Percentiles rank a stretch among this genome's conserved stretches.
Conservation (phyloP, 2,329 filamentous ascomycete genomes). For the Botrytis deweyae region DNA sequence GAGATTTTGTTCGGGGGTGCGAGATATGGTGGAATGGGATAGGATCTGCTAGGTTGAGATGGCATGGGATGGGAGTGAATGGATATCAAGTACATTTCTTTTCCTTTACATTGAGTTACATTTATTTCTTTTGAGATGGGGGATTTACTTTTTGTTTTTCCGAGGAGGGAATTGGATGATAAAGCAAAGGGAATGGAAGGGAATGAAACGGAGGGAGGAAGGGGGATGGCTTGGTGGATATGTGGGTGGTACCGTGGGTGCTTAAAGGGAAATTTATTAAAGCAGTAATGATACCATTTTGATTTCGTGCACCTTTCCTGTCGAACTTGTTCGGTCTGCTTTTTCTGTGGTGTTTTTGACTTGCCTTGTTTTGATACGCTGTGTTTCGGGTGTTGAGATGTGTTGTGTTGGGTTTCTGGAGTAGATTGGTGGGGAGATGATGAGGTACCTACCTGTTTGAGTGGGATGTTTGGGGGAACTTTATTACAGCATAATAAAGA, state of each 20-base stretch:
- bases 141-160: background rate
- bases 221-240: background rate
- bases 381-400: background rate
- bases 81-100: constrained; percentile 1
- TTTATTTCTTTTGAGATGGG: background rate
- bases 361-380: background rate
- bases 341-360: background rate
- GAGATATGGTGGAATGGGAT: background rate
- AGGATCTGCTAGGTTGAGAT: background rate
- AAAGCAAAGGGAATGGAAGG: background rate
- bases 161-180: background rate
- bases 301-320: background rate
- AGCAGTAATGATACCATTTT: constrained; percentile 21
- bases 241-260: background rate
- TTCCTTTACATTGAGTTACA: background rate
- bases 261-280: background rate
- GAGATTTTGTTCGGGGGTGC: background rate
- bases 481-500: background rate
- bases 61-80: background rate
- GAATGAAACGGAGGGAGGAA: background rate
- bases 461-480: background rate
- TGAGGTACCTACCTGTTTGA: background rate
- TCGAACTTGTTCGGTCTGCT: background rate
- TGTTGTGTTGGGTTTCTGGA: background rate
- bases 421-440: background rate